phyloP scores from a whole-genome alignment of 352 stramenopile species.

The Pythium chondricola region DNA sequence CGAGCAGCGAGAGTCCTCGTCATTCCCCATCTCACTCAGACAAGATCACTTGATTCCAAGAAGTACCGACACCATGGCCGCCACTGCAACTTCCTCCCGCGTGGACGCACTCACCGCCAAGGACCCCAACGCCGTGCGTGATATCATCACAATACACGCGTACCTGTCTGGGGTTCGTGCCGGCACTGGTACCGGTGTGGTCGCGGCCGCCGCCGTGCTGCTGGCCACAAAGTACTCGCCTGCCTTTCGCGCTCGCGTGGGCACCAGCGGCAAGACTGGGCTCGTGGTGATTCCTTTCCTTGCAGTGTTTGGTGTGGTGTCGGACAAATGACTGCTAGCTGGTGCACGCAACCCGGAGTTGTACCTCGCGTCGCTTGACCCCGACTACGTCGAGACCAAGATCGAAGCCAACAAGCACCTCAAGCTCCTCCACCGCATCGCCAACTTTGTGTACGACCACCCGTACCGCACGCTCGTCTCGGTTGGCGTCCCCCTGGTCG shows the following conservation, averaged over 20 bases:
- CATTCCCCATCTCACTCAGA: no score
- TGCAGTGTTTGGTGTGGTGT: conserved; percentile 55
- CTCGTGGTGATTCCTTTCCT: conserved; percentile 59
- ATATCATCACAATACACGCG: conserved; percentile 68
- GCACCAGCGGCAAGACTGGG: conserved; percentile 66
- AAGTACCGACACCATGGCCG: no score
- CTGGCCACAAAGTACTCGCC: conserved; percentile 54
- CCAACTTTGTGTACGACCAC: conserved; percentile 81
- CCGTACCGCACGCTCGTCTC: conserved; percentile 54
- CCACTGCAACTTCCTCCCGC: conserved; percentile 8
- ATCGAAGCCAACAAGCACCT: conserved; percentile 28
- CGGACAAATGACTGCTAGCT: conserved; percentile 53
- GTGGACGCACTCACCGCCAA: conserved; percentile 11
- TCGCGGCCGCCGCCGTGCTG: conserved; percentile 27
- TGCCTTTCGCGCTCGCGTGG: conserved; percentile 64
- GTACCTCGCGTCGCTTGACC: conserved; percentile 58
- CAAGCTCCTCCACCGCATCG: conserved; percentile 47
- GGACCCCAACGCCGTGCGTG: conserved; percentile 44
- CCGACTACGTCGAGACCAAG: conserved; percentile 33
- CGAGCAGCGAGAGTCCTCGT: no score
- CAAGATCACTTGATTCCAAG: no score
- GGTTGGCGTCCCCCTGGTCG: conserved; percentile 56
- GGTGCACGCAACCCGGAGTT: conserved; percentile 65
- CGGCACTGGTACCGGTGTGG: conserved; percentile 23
- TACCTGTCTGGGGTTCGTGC: conserved; percentile 52